Evolutionary conservation across 1,139 yeast genomes (phyloP).

Genomic region (Hyphopichia pseudoburtonii): DNA sequence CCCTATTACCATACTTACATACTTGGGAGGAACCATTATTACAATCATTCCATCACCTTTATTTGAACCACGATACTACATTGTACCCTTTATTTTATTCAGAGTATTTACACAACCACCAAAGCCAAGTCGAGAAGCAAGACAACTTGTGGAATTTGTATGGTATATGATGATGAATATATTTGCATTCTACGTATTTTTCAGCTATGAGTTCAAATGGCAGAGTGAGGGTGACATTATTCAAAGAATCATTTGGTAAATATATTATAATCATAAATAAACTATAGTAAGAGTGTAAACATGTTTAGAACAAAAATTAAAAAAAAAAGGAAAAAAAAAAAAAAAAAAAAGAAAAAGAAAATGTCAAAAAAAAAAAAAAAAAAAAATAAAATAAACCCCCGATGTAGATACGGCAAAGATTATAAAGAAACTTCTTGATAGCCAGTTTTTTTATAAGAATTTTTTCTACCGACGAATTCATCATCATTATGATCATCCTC

Average conservation of each 20-base stretch:
- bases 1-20: conserved; percentile 43
- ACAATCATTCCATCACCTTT: conserved; percentile 87
- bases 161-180: conserved; percentile 63
- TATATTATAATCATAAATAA: conserved; percentile 10
- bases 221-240: conserved; percentile 48
- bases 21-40: conserved; percentile 50
- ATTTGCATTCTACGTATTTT: conserved; percentile 54
- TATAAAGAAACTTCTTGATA: background rate
- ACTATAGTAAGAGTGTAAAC: background rate
- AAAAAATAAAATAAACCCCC: no score
- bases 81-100: conserved; percentile 76
- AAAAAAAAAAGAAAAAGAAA: background rate
- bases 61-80: conserved; percentile 90
- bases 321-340: background rate
- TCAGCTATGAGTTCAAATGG: conserved; percentile 70
- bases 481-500: background rate
- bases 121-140: conserved; percentile 18
- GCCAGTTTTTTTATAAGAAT: background rate
- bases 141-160: conserved; percentile 53
- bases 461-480: background rate
- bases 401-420: no score
- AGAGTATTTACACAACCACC: conserved; percentile 55
- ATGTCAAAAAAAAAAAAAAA: no score
- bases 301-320: background rate
- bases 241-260: conserved; percentile 88